Evolutionary conservation across 2,329 filamentous ascomycete genomes (phyloP).

Genomic region (Talaromyces sp.): DNA sequence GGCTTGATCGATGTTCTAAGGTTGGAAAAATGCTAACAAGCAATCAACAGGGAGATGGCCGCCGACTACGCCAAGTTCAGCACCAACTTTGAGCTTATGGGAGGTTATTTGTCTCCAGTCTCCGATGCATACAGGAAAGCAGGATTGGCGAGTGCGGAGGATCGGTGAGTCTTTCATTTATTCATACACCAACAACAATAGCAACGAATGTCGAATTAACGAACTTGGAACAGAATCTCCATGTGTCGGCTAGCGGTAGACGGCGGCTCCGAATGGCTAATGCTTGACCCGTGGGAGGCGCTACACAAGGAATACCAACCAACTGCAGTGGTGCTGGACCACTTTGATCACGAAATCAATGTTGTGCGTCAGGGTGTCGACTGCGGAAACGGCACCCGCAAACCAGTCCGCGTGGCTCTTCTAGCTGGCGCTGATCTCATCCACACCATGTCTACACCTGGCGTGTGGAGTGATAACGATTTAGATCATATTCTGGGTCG

Average conservation of each 20-base stretch:
- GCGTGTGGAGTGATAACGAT: slow-evolving; percentile 80
- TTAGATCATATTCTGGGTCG: slow-evolving; percentile 80
- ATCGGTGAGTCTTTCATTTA: slow-evolving; percentile 47
- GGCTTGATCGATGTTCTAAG: slow-evolving; percentile 1
- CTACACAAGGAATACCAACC: slow-evolving; percentile 78
- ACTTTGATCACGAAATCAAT: slow-evolving; percentile 89
- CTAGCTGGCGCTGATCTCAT: slow-evolving; percentile 75
- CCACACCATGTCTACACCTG: slow-evolving; percentile 65
- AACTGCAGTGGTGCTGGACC: slow-evolving; percentile 83
- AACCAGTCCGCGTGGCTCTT: slow-evolving; percentile 69
- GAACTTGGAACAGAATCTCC: slow-evolving; percentile 51
- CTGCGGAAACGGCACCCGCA: slow-evolving; percentile 59
- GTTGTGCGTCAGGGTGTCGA: slow-evolving; percentile 69
- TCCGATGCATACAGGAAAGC: slow-evolving; percentile 74
- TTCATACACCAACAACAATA: neutral
- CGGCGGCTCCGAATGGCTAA: slow-evolving; percentile 71
- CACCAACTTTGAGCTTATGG: slow-evolving; percentile 77
- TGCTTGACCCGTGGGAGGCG: slow-evolving; percentile 89
- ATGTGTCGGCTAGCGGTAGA: slow-evolving; percentile 81
- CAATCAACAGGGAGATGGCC: slow-evolving; percentile 70
- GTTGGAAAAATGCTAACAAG: slow-evolving; percentile 54
- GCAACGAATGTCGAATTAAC: neutral
- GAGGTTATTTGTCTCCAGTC: slow-evolving; percentile 78
- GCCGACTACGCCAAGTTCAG: slow-evolving; percentile 73
- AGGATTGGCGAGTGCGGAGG: slow-evolving; percentile 67